phyloP scores from a whole-genome alignment of 179 eudicot genomes.

The Corrigiola litoralis region DNA sequence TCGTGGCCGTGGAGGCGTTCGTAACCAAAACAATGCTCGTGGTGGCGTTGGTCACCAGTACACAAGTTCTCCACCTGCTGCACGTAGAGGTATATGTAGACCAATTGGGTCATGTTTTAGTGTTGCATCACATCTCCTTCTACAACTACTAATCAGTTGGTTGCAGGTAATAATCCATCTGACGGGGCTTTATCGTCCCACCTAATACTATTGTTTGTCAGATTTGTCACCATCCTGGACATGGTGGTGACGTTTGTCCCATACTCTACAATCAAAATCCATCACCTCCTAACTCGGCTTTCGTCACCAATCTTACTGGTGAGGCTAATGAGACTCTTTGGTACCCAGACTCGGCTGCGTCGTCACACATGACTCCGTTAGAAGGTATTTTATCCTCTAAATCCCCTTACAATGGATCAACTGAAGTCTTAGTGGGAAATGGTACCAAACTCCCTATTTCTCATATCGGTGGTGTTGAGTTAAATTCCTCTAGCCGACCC shows the following conservation, averaged over 20 bases:
- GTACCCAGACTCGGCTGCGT: not conserved
- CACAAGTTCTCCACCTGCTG: not conserved
- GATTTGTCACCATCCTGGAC: not conserved
- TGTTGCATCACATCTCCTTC: too few species aligned
- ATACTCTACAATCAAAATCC: not conserved
- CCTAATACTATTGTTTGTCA: not conserved
- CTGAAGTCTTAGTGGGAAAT: not conserved
- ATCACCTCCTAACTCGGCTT: not conserved
- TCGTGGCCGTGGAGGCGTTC: not conserved
- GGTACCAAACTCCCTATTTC: not conserved
- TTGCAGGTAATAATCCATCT: too few species aligned
- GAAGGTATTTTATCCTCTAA: not conserved
- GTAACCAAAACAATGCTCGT: not conserved
- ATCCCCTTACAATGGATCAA: not conserved
- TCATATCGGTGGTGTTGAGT: not conserved
- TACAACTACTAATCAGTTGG: too few species aligned
- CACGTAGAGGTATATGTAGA: too few species aligned
- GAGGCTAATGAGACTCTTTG: not conserved
- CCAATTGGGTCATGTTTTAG: too few species aligned
- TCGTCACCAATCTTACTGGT: not conserved
- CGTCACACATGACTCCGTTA: not conserved
- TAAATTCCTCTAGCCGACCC: not conserved
- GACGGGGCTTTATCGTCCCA: too few species aligned
- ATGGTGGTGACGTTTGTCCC: not conserved
- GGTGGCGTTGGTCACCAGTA: not conserved